Evolutionary conservation across 2,329 filamentous ascomycete genomes (phyloP).

Genomic region (Thermomyces lanuginosus): DNA sequence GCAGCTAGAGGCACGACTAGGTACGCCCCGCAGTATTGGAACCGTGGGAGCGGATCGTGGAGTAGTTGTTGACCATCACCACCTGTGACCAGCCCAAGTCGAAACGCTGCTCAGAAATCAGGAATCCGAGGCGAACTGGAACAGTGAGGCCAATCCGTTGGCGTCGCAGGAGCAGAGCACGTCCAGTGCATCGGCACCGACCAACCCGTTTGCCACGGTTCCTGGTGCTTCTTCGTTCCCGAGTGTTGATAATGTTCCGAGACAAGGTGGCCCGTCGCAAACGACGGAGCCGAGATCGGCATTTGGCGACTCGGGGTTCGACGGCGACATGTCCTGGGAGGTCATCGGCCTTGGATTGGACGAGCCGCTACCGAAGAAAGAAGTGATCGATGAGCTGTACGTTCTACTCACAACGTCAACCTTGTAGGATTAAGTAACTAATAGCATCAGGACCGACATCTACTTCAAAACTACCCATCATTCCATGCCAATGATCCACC

Average conservation of each 20-base stretch:
- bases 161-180: too few relatives aligned
- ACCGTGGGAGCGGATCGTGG: neutral
- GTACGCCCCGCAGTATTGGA: constrained; percentile 36
- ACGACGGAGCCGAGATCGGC: constrained; percentile 10
- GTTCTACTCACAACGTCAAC: constrained; percentile 7
- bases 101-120: constrained; percentile 78
- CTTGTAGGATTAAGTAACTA: constrained; percentile 6
- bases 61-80: constrained; percentile 7
- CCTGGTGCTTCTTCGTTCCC: constrained; percentile 13
- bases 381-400: constrained; percentile 73
- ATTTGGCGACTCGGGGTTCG: constrained; percentile 10
- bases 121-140: constrained; percentile 31
- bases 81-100: constrained; percentile 54
- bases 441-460: constrained; percentile 48
- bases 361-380: constrained; percentile 60
- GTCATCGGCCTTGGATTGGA: constrained; percentile 67
- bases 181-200: constrained; percentile 13
- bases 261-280: too few relatives aligned
- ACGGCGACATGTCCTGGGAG: constrained; percentile 56
- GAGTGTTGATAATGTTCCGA: too few relatives aligned
- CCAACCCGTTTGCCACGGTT: constrained; percentile 15
- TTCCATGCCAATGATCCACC: constrained; percentile 76
- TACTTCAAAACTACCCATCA: constrained; percentile 87
- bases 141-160: too few relatives aligned
- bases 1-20: constrained; percentile 77